Conservation (phyloP, 768 basidiomycete genomes). For the Trametes cubensis region DNA sequence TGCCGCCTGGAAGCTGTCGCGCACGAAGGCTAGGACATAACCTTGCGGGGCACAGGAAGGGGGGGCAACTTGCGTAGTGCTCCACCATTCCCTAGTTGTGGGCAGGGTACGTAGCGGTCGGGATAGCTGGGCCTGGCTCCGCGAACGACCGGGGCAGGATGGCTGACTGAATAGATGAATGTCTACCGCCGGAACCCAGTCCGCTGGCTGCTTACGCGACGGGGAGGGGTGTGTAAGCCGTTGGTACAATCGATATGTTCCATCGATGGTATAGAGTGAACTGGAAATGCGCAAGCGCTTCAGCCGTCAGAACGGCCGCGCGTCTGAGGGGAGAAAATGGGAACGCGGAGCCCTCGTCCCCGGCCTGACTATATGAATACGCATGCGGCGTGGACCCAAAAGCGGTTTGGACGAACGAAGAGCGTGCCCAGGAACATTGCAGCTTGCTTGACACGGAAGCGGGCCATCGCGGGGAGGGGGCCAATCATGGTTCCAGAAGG, state of each 20-base stretch:
- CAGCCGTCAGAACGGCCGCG: not conserved
- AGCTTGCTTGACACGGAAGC: conserved; percentile 18
- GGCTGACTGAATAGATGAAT: not conserved
- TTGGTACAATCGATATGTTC: not conserved
- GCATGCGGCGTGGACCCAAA: not conserved
- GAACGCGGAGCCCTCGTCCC: not conserved
- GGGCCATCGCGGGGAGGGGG: conserved; percentile 1
- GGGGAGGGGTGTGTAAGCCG: not conserved
- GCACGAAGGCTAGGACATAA: conserved; percentile 2
- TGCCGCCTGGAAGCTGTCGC: conserved; percentile 16
- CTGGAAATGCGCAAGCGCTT: conserved; percentile 4
- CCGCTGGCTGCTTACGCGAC: not conserved
- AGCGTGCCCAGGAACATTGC: conserved; percentile 1
- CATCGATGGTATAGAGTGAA: not conserved
- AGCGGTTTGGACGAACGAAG: not conserved
- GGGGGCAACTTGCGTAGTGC: not conserved
- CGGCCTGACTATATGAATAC: not conserved
- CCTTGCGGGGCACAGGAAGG: conserved; percentile 6
- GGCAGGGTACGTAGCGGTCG: not conserved
- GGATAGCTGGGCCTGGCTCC: not conserved
- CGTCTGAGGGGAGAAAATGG: not conserved
- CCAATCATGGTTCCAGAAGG: conserved; percentile 4
- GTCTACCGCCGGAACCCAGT: not conserved
- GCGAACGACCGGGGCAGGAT: not conserved
- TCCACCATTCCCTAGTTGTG: not conserved